Evolutionary conservation across 2,329 filamentous ascomycete genomes (phyloP), one percentile per base, ranked within the genome.

Genomic region (Talaromyces sp.): DNA sequence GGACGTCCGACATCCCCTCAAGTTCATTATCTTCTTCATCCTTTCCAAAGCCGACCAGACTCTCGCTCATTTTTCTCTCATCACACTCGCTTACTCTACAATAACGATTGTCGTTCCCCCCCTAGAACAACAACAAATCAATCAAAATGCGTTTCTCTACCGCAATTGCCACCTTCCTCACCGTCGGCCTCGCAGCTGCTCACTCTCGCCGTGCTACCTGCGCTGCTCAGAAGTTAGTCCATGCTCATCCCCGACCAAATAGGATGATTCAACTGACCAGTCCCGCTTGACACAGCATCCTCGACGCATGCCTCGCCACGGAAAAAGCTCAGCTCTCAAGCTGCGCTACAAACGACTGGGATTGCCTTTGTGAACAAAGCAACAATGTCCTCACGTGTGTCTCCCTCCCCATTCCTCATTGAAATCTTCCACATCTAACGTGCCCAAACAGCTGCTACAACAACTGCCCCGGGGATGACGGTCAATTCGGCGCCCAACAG

Each of bases 291-390:
- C 35, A 44, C 21, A 58, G 81, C 72, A 84, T 84, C 70, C 76
- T 84, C 70, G 75, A 82, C 64, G 76, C 77, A 66, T 85, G 82
- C 70, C 70, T 81, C 33, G 62, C 66, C 6, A 73, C 75, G 63
- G 76, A 77, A 68, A 67, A 79, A 65, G 69, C 72, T 8, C 76
- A 78, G 62, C 73, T 83, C 69, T 66, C 76, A 18, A 68, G 67
- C 52, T 85, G 83, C 73, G 67, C 65, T 35, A 61, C 68, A 44
- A 81, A 80, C 66, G 82, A 85, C 73, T 84, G 79, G 75, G 73
- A 77, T 68, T 88, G 86, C 75, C 77, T 86, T 33, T 88, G 86
- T 75, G 76, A 80, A 57, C 80, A 83, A 67, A 84, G 82, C 72
- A 80, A 71, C 40, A 79, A 83, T 60, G 76, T 85, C 39, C 67